phyloP scores from a whole-genome alignment of 2,329 filamentous ascomycete genomes.

The Arthrobotrys entomopaga region DNA sequence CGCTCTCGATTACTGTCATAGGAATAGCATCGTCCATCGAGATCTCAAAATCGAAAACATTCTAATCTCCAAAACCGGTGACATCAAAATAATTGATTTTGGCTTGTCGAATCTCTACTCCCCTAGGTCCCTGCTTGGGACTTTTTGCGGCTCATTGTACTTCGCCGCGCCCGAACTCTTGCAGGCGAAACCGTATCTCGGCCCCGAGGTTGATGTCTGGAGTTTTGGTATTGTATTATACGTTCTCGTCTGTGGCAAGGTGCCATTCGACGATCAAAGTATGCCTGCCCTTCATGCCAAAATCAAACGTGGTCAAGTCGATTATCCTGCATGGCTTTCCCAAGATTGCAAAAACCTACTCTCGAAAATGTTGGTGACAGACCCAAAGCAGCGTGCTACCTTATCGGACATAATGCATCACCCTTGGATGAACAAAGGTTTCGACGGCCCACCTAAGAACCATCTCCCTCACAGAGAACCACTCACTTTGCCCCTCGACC shows the following conservation, averaged over 20 bases:
- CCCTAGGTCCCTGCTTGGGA: constrained; percentile 98
- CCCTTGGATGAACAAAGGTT: constrained; percentile 89
- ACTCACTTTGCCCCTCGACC: constrained; percentile 82
- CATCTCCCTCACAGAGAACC: constrained; percentile 85
- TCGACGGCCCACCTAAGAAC: constrained; percentile 87
- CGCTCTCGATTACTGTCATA: constrained; percentile 97
- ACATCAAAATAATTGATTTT: constrained; percentile 99
- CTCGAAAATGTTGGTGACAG: constrained; percentile 92
- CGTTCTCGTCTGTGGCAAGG: constrained; percentile 79
- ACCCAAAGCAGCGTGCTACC: constrained; percentile 91
- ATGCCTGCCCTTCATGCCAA: constrained; percentile 98
- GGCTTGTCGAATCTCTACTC: constrained; percentile 99
- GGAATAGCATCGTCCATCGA: constrained; percentile 98
- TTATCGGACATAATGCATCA: constrained; percentile 93
- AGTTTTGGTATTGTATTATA: constrained; percentile 93
- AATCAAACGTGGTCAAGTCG: constrained; percentile 90
- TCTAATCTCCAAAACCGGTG: constrained; percentile 90
- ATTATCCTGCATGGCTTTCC: constrained; percentile 93
- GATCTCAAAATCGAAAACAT: constrained; percentile 98
- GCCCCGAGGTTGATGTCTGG: constrained; percentile 98
- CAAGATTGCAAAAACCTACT: constrained; percentile 84
- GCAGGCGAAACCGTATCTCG: constrained; percentile 95
- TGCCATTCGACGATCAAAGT: constrained; percentile 98
- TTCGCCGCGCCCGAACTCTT: constrained; percentile 98
- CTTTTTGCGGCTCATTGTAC: constrained; percentile 96